Evolutionary conservation across 768 basidiomycete species (phyloP).

Genomic region (Suillus spraguei): DNA sequence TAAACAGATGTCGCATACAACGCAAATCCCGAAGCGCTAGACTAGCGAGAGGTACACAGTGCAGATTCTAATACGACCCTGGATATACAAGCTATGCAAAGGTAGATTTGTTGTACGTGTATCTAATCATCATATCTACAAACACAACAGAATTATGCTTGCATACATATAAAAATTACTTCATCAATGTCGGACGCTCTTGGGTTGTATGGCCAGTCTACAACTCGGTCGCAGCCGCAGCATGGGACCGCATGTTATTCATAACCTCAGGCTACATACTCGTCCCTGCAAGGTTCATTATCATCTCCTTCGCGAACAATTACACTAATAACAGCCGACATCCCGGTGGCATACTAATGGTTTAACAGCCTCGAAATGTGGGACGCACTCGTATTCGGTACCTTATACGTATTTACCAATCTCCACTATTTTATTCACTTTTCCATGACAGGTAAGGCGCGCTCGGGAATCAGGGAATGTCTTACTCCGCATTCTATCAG

Average conservation of each 20-base stretch:
- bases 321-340: slow-evolving; percentile 3
- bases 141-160: no score
- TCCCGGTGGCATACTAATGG: slow-evolving; percentile 22
- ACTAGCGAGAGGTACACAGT: no score
- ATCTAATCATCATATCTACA: no score
- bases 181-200: background rate
- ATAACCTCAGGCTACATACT: background rate
- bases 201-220: background rate
- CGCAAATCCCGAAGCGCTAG: no score
- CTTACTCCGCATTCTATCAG: background rate
- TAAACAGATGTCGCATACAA: no score
- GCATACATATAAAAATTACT: no score
- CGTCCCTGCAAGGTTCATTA: slow-evolving; percentile 7
- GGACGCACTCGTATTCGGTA: background rate
- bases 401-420: background rate
- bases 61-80: no score
- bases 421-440: background rate
- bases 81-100: no score
- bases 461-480: background rate
- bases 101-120: no score
- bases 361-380: slow-evolving; percentile 11
- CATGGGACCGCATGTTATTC: background rate
- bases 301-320: slow-evolving; percentile 19
- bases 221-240: background rate
- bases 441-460: background rate